Percentiles rank a stretch among this genome's conserved stretches.
phyloP scores from a whole-genome alignment of 2,329 filamentous ascomycete genomes.

The Fusarium domesticum region DNA sequence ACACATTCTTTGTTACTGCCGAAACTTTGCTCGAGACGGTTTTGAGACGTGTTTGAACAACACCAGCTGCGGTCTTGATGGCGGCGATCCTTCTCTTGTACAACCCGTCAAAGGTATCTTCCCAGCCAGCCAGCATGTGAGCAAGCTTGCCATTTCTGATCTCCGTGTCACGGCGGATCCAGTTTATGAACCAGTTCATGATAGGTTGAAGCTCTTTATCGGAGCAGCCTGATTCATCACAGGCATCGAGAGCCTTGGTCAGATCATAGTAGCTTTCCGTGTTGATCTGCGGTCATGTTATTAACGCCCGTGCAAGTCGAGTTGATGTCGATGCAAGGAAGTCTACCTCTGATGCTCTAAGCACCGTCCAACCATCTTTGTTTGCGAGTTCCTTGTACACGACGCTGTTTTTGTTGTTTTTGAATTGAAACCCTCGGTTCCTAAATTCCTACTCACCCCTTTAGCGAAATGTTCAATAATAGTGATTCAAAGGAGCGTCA shows the following conservation, averaged over 20 bases:
- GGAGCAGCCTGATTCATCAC: background rate
- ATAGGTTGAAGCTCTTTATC: background rate
- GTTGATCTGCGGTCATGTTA: constrained; percentile 6
- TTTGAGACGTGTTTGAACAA: constrained; percentile 5
- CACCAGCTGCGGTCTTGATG: constrained; percentile 4
- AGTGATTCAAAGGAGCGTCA: background rate
- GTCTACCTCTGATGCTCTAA: constrained; percentile 14
- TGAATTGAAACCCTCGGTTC: constrained; percentile 1
- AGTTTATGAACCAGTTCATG: constrained; percentile 9
- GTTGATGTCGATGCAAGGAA: too few species aligned
- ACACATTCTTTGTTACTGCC: constrained; percentile 4
- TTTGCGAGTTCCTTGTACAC: constrained; percentile 8
- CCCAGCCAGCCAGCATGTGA: constrained; percentile 8
- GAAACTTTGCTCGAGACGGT: constrained; percentile 5
- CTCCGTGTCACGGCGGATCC: constrained; percentile 7
- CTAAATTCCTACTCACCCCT: background rate
- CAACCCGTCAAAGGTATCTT: constrained; percentile 5
- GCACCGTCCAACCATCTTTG: constrained; percentile 14
- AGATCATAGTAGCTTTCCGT: constrained; percentile 5
- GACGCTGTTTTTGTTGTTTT: constrained; percentile 7
- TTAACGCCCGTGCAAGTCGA: too few species aligned
- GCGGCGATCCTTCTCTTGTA: constrained; percentile 12
- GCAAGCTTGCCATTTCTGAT: constrained; percentile 11
- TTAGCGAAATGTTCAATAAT: background rate
- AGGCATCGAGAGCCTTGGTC: constrained; percentile 1